A percentile compares a stretch with the other conserved stretches of the same genome.
phyloP scores from a whole-genome alignment of 2,329 filamentous ascomycete species.

The Chalara sp. region DNA sequence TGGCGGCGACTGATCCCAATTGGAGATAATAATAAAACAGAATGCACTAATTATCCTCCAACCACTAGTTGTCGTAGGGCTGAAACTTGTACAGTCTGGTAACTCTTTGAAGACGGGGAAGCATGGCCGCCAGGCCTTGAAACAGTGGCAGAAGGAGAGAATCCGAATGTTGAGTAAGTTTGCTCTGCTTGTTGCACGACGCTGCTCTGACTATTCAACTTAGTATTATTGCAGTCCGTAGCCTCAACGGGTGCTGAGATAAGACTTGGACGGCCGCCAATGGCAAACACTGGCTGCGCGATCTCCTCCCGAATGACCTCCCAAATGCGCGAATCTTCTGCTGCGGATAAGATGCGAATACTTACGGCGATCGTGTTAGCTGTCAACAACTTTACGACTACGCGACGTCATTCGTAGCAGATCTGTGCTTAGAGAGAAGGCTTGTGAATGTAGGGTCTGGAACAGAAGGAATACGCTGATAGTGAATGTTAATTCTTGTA shows the following conservation, averaged over 20 bases:
- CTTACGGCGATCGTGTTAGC: slow-evolving; percentile 19
- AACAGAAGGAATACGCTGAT: too few relatives aligned
- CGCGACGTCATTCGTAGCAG: slow-evolving; percentile 27
- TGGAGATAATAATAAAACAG: too few relatives aligned
- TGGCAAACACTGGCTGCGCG: slow-evolving; percentile 21
- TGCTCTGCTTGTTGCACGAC: neutral
- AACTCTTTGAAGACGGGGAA: too few relatives aligned
- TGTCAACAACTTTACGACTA: slow-evolving; percentile 28
- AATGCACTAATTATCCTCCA: too few relatives aligned
- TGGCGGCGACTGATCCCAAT: too few relatives aligned
- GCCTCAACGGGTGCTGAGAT: slow-evolving; percentile 24
- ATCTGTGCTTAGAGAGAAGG: slow-evolving; percentile 23
- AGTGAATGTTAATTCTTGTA: too few relatives aligned
- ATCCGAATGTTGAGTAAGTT: neutral
- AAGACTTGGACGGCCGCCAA: slow-evolving; percentile 25
- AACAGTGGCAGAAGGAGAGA: neutral
- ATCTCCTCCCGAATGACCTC: slow-evolving; percentile 24
- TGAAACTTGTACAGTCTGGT: too few relatives aligned
- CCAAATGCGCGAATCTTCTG: slow-evolving; percentile 29
- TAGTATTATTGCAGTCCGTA: slow-evolving; percentile 27
- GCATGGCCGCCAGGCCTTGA: neutral
- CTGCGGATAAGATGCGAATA: slow-evolving; percentile 30
- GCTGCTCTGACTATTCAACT: slow-evolving; percentile 12
- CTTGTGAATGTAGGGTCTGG: too few relatives aligned
- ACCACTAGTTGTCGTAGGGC: too few relatives aligned